Evolutionary conservation across 2,329 filamentous ascomycete genomes (phyloP).

Genomic region (Trichoderma guizhouense): DNA sequence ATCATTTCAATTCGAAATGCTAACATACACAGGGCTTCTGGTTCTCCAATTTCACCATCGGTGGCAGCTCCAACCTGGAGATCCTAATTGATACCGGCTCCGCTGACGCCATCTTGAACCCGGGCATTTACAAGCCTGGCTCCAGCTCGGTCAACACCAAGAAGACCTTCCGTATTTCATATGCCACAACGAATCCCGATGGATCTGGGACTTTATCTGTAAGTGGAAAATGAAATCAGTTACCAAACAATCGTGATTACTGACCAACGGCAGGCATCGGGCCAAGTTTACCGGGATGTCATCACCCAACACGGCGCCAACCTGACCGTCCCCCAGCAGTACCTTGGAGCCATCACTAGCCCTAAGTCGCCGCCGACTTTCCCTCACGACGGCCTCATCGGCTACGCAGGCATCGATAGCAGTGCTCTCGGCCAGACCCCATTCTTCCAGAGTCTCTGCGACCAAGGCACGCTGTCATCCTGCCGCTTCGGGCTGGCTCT

Average conservation of each 20-base stretch:
- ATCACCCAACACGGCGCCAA: conserved; percentile 21
- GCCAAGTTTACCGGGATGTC: conserved; percentile 21
- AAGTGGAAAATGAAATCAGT: not conserved
- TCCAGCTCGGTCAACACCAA: conserved; percentile 10
- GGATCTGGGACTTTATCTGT: conserved; percentile 19
- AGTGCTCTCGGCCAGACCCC: conserved; percentile 15
- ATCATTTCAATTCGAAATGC: not conserved
- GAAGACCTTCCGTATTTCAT: conserved; percentile 19
- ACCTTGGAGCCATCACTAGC: conserved; percentile 18
- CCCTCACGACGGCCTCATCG: conserved; percentile 23
- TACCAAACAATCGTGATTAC: not conserved
- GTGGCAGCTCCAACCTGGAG: conserved; percentile 21
- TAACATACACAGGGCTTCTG: conserved; percentile 21
- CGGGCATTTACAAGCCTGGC: conserved; percentile 21
- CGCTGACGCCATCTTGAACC: conserved; percentile 22
- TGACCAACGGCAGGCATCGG: conserved; percentile 15
- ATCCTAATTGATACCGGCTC: conserved; percentile 24
- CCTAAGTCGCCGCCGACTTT: conserved; percentile 19
- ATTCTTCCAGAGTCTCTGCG: conserved; percentile 23
- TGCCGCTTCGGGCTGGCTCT: conserved; percentile 25
- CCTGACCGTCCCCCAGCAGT: conserved; percentile 20
- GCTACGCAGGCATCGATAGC: conserved; percentile 18
- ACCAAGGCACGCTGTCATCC: conserved; percentile 17
- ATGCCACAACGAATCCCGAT: conserved; percentile 23
- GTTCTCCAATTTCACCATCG: conserved; percentile 24